Evolutionary conservation across 1,284 basidiomycete species (phyloP).

Genomic region (Apiotrichum laibachii): DNA sequence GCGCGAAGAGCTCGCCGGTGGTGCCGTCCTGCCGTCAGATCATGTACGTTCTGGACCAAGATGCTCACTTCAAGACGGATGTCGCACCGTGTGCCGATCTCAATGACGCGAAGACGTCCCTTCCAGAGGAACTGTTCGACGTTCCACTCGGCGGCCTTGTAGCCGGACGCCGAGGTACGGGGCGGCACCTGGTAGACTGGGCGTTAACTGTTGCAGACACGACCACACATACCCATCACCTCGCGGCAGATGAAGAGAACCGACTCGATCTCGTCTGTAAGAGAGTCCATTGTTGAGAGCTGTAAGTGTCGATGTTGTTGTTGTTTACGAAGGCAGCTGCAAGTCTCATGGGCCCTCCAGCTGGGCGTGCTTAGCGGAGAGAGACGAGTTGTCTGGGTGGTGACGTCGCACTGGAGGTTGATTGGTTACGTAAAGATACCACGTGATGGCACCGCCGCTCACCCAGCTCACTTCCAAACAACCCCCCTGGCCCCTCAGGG

Average conservation of each 20-base stretch:
- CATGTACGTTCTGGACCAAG: background rate
- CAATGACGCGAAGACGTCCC: conserved; percentile 48
- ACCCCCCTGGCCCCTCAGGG: too few species aligned
- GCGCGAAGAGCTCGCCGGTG: conserved; percentile 70
- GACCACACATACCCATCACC: conserved; percentile 47
- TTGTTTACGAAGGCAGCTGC: background rate
- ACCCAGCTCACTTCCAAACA: too few species aligned
- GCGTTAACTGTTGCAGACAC: background rate
- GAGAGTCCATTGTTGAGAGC: conserved; percentile 31
- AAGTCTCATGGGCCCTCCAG: too few species aligned
- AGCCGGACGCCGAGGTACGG: conserved; percentile 46
- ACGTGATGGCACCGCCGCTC: too few species aligned
- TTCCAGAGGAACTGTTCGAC: conserved; percentile 52
- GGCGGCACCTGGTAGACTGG: conserved; percentile 53
- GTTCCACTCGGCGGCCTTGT: conserved; percentile 52
- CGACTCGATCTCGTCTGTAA: conserved; percentile 50
- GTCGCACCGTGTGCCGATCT: conserved; percentile 46
- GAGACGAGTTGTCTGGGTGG: background rate
- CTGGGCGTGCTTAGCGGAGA: background rate
- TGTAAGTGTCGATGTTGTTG: background rate
- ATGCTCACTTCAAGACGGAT: conserved; percentile 50
- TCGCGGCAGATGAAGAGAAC: conserved; percentile 50
- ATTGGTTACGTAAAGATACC: too few species aligned
- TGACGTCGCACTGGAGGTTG: too few species aligned
- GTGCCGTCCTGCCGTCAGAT: conserved; percentile 35